Evolutionary conservation across 768 basidiomycete genomes (phyloP), one percentile per base, ranked within the genome.

Genomic region (Russula olivacea): DNA sequence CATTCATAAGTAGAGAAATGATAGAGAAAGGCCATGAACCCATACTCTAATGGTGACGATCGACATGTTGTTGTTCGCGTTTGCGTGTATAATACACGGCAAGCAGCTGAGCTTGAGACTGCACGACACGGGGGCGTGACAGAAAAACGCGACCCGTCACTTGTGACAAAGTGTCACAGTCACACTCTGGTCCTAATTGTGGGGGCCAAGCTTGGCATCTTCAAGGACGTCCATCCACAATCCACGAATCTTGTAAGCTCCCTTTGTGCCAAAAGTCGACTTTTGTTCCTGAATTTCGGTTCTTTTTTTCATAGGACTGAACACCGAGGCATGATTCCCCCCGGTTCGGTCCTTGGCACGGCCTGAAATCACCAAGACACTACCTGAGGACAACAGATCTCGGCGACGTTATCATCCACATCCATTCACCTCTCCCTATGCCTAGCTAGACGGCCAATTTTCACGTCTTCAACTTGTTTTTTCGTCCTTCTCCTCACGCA

Each of bases 31-130:
- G 15, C 14, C 10, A 23, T 25, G 3, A 19, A 45, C 14, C 2
- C 58, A 41, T 58, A 69, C 68, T 47, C 68, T 60, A 1, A 69
- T 69, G 2, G 69, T 70, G n/a, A 67, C 67, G 34, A 68, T 68
- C 2, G 67, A 68, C 67, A 68, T 68, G n/a, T 40, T 32, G 34
- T 19, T 15, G 15, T 19, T 11, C 32, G 12, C 11, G 15, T 19
- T 11, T n/a, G 12, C 11, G 51, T 34, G n/a, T 52, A 34, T 52
- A n/a, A 52, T 52, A 52, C 32, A 52, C 34, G 3, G 32, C 28
- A 28, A 28, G 28, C 2, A 4, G 2, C 28, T 28, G 50, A 30
- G 15, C 32, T 21, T 30, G 49, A 50, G 25, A 52, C 10, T 30
- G 2, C 30, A 9, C 19, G 30, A 58, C 51, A 52, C 60, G 60